A percentile compares a stretch with the other conserved stretches of the same genome.
phyloP scores from a whole-genome alignment of 129 eudicot genomes.

The Escallonia rubra region DNA sequence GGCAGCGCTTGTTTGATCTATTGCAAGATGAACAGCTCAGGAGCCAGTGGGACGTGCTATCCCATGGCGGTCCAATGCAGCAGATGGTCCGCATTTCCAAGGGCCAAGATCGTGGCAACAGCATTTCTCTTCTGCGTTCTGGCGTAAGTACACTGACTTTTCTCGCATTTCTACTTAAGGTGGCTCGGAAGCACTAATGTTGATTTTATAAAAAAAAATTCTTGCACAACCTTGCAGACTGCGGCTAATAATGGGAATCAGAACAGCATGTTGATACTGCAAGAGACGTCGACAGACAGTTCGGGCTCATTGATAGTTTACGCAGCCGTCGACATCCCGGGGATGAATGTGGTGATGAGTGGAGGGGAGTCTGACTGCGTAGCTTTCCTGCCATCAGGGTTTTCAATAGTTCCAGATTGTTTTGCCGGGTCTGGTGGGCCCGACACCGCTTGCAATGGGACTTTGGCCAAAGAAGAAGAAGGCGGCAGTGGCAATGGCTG shows the following conservation, averaged over 20 bases:
- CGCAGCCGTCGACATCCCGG: slow-evolving; percentile 53
- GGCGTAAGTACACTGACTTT: slow-evolving; percentile 39
- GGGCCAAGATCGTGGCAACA: slow-evolving; percentile 47
- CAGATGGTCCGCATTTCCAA: slow-evolving; percentile 52
- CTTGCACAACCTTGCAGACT: slow-evolving; percentile 31
- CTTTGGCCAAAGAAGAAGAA: slow-evolving; percentile 18
- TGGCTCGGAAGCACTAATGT: too few relatives aligned
- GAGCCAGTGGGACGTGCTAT: slow-evolving; percentile 72
- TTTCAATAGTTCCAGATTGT: slow-evolving; percentile 64
- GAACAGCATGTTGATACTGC: slow-evolving; percentile 55
- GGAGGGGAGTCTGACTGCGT: slow-evolving; percentile 72
- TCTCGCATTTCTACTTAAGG: too few relatives aligned
- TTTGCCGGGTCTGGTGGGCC: slow-evolving; percentile 31
- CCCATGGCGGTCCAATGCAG: slow-evolving; percentile 64
- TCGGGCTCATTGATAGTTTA: slow-evolving; percentile 60
- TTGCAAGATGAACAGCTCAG: slow-evolving; percentile 60
- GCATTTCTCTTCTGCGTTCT: slow-evolving; percentile 54
- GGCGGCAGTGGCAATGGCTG: slow-evolving; percentile 41
- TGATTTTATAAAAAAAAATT: background rate
- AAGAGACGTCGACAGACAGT: slow-evolving; percentile 57
- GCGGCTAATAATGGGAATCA: slow-evolving; percentile 33
- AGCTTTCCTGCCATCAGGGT: slow-evolving; percentile 69
- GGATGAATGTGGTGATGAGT: slow-evolving; percentile 44
- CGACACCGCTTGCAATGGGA: background rate
- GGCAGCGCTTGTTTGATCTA: slow-evolving; percentile 49